Conservation (phyloP, 176 grass and related monocot species). For the Stipa capillata region DNA sequence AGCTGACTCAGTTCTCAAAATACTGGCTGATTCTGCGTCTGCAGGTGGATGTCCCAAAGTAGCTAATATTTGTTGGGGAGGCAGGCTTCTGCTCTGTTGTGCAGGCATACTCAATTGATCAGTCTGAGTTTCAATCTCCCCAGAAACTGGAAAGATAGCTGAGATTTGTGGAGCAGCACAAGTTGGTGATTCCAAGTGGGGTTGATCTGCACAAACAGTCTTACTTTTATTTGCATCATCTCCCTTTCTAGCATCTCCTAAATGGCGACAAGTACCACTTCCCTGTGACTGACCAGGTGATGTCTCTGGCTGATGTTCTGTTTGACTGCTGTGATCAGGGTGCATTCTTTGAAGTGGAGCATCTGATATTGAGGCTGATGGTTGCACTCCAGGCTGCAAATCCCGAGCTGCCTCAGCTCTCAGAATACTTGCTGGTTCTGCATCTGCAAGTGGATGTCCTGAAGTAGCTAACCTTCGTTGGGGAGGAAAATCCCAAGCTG, state of each 20-base stretch:
- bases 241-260: background rate
- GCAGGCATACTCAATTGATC: too few species aligned
- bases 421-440: too few species aligned
- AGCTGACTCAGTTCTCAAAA: too few species aligned
- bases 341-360: background rate
- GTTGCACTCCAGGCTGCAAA: constrained; percentile 5
- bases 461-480: too few species aligned
- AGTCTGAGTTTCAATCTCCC: too few species aligned
- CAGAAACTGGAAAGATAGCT: background rate
- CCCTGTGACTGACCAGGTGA: background rate
- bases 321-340: background rate
- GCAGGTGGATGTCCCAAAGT: too few species aligned
- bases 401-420: too few species aligned
- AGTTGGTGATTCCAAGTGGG: background rate
- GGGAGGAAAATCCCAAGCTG: too few species aligned
- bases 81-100: too few species aligned
- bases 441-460: too few species aligned
- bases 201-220: background rate
- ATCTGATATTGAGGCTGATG: background rate
- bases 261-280: background rate
- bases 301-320: background rate
- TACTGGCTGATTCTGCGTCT: too few species aligned
- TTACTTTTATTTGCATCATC: background rate
- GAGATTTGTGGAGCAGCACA: background rate
- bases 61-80: too few species aligned